Base-by-base conservation (phyloP, 164 flowering plant genomes). In the Stephania japonica region DNA sequence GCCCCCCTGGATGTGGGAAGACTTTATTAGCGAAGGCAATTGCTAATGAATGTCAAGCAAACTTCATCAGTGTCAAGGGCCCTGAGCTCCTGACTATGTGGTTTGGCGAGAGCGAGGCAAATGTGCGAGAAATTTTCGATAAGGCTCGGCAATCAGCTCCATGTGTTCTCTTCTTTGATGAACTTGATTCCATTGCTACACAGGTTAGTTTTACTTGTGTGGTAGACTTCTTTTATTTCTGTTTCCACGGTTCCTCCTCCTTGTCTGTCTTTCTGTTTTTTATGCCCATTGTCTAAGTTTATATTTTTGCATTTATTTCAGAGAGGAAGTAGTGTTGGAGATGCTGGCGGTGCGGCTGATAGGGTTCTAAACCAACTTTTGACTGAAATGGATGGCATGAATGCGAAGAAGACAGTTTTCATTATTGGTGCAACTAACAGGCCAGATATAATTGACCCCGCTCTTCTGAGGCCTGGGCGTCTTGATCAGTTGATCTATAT, bases 81-180 rank as follows among this genome's bases (percentile, higher is more conserved):
- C 97, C 97, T 23, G 97, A 91, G 75, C 75, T 91, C 79, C 94
- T 91, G 14, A 91, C 97, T 3, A 91, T 90, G 97, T 92, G 97
- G 95, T 92, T 92, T 75, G 97, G 97, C 66, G 97, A 92, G 81
- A 92, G 97, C 75, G 97, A 92, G 77, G 97, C 93, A 59, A 92
- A 92, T 79, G 97, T 90, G 0, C 79, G 97, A 25, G 97, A 90
- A 77, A 91, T 91, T 6, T 91, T 91, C 77, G 94, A 91, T 85
- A 90, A 90, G 85, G 97, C 97, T n/a, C 89, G 97, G 11, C 82
- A 78, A 71, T 92, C 97, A 64, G 97, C 94, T 70, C 97, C 97
- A 5, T 92, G 95, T 82, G 92, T 90, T 67, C 86, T 92, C 14
- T 92, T 92, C 81, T 92, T 90, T 78, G 95, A 92, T 81, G 95